Evolutionary conservation across 2,329 filamentous ascomycete species (phyloP).

Genomic region (Hirsutella thompsonii): DNA sequence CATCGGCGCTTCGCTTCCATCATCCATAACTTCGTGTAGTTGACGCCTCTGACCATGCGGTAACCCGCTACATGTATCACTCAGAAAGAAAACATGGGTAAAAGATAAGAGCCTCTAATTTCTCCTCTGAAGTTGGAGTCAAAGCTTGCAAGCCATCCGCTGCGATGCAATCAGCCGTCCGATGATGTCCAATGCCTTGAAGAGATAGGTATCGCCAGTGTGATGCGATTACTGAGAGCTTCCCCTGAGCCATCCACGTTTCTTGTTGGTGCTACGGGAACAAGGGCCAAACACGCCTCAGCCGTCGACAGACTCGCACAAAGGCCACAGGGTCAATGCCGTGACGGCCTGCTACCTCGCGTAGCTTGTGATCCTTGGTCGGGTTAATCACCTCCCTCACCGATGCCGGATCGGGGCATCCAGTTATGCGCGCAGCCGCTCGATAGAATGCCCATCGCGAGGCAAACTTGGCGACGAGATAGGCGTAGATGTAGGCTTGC

Average conservation of each 20-base stretch:
- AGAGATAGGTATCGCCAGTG: too few species aligned
- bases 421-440: slow-evolving; percentile 18
- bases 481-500: slow-evolving; percentile 19
- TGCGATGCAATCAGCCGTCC: too few species aligned
- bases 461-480: slow-evolving; percentile 30
- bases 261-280: slow-evolving; percentile 12
- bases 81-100: too few species aligned
- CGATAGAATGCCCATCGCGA: slow-evolving; percentile 28
- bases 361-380: slow-evolving; percentile 20
- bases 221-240: too few species aligned
- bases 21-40: too few species aligned
- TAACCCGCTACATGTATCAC: too few species aligned
- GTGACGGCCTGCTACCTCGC: slow-evolving; percentile 23
- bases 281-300: slow-evolving; percentile 21
- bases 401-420: slow-evolving; percentile 7
- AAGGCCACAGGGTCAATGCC: slow-evolving; percentile 19
- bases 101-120: too few species aligned
- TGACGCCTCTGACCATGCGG: too few species aligned
- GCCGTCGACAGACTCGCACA: slow-evolving; percentile 11
- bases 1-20: too few species aligned
- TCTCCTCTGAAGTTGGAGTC: too few species aligned
- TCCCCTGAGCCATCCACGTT: neutral
- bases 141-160: too few species aligned
- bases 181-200: too few species aligned
- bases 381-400: slow-evolving; percentile 32